These are phyloP conservation scores for Sphaerosporella brunnea DNA, from an alignment of 495 filamentous ascomycete genomes.

Conservation along the genomic window DNA sequence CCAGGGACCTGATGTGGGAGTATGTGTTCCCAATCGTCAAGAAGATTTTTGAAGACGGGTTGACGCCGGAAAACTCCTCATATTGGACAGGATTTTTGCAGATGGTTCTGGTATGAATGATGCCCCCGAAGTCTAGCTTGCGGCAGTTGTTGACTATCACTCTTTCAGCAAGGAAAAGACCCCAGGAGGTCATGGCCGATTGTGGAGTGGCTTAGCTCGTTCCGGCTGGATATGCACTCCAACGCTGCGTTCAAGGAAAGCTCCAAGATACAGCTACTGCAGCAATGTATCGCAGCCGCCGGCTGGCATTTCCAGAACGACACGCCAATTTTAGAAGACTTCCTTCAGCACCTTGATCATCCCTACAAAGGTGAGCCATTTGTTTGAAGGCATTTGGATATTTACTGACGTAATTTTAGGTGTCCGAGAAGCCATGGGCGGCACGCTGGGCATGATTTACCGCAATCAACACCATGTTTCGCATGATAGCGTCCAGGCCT, in stretches of 20 bases:
- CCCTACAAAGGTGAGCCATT: conserved; percentile 56
- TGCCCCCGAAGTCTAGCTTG: too few species aligned
- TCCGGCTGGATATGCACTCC: conserved; percentile 80
- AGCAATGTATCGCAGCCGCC: conserved; percentile 68
- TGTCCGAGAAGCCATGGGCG: conserved; percentile 85
- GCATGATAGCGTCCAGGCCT: conserved; percentile 52
- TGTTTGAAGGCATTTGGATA: neutral
- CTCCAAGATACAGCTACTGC: conserved; percentile 80
- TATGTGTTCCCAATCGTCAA: conserved; percentile 81
- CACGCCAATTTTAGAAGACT: conserved; percentile 73
- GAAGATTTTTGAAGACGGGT: conserved; percentile 65
- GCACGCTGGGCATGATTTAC: conserved; percentile 69
- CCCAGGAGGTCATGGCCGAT: conserved; percentile 74
- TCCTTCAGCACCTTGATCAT: conserved; percentile 81
- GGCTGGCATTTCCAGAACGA: conserved; percentile 95
- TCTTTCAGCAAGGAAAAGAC: conserved; percentile 53
- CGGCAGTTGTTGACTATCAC: neutral
- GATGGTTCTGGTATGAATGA: conserved; percentile 49
- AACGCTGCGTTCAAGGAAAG: conserved; percentile 99
- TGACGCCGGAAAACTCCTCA: conserved; percentile 81
- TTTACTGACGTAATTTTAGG: conserved; percentile 9
- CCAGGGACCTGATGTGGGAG: conserved; percentile 60
- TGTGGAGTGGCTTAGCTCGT: conserved; percentile 63
- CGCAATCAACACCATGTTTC: conserved; percentile 86
- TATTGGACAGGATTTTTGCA: conserved; percentile 94